Conservation (phyloP, 306 rosid species). For the Arachis hypogaea region DNA sequence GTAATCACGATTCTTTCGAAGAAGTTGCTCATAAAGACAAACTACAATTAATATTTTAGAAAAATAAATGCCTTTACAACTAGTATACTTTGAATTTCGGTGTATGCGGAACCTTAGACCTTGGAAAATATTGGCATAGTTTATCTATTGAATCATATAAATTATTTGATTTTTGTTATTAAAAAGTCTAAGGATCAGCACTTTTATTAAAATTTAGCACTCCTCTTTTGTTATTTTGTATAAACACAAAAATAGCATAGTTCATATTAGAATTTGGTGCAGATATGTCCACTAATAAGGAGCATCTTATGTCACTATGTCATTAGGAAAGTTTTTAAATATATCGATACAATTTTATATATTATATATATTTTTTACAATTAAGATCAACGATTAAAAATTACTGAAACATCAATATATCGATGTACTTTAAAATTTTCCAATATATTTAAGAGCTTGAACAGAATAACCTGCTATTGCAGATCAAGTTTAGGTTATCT, state of each 20-base stretch:
- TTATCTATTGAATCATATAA: neutral
- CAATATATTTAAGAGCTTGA: neutral
- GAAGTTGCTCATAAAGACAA: conserved; percentile 1
- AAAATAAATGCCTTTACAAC: neutral
- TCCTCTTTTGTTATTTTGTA: no score
- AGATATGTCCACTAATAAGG: neutral
- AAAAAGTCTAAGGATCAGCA: no score
- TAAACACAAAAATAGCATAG: neutral
- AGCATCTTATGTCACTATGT: neutral
- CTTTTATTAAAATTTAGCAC: no score
- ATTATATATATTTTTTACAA: no score
- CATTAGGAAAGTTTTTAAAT: neutral
- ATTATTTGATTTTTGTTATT: neutral
- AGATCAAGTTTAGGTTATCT: conserved; percentile 10
- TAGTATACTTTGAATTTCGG: conserved; percentile 4
- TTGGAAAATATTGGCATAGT: neutral
- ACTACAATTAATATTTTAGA: neutral
- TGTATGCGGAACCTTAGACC: neutral
- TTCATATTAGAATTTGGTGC: neutral
- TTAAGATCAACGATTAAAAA: no score
- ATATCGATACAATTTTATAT: no score
- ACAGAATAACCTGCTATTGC: neutral
- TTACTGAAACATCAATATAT: no score
- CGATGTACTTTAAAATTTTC: no score
- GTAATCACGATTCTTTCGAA: neutral